Conservation (phyloP, 768 basidiomycete genomes). For the Serendipita vermifera region DNA sequence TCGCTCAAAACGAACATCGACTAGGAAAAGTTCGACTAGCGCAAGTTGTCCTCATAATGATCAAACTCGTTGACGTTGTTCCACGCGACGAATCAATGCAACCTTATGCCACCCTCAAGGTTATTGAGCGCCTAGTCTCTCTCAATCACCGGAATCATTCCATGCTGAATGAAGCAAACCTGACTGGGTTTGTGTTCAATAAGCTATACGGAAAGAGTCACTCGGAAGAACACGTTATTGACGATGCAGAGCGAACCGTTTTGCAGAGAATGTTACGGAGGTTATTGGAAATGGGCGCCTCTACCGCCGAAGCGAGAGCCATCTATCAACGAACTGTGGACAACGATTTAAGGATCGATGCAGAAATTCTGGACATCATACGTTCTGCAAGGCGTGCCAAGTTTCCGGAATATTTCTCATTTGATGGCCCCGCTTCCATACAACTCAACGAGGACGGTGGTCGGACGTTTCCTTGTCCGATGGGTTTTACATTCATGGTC, state of each 20-base stretch:
- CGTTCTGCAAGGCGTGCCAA: constrained; percentile 56
- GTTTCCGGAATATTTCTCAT: constrained; percentile 68
- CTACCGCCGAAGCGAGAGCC: constrained; percentile 45
- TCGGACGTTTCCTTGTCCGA: constrained; percentile 37
- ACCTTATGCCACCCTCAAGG: constrained; percentile 43
- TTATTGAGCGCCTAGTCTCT: constrained; percentile 48
- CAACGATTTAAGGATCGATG: constrained; percentile 10
- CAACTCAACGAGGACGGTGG: constrained; percentile 35
- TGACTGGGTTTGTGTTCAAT: constrained; percentile 40
- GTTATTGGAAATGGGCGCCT: constrained; percentile 65
- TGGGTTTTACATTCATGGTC: constrained; percentile 64
- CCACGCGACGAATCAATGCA: constrained; percentile 28
- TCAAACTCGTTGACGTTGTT: constrained; percentile 32
- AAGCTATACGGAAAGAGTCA: neutral
- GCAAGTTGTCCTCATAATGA: constrained; percentile 47
- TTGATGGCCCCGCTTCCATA: constrained; percentile 44
- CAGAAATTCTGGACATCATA: constrained; percentile 46
- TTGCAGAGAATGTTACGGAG: constrained; percentile 50
- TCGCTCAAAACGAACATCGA: constrained; percentile 29
- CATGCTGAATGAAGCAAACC: constrained; percentile 44
- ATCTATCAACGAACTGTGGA: constrained; percentile 38
- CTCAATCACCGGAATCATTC: constrained; percentile 59
- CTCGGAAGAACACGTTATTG: constrained; percentile 7
- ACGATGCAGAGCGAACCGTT: constrained; percentile 19
- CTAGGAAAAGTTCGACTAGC: constrained; percentile 44